Percentiles rank a stretch among this genome's conserved stretches.
These are phyloP conservation scores for Limnanthes douglasii DNA, from an alignment of 345 rosid species.

Conservation along the genomic window DNA sequence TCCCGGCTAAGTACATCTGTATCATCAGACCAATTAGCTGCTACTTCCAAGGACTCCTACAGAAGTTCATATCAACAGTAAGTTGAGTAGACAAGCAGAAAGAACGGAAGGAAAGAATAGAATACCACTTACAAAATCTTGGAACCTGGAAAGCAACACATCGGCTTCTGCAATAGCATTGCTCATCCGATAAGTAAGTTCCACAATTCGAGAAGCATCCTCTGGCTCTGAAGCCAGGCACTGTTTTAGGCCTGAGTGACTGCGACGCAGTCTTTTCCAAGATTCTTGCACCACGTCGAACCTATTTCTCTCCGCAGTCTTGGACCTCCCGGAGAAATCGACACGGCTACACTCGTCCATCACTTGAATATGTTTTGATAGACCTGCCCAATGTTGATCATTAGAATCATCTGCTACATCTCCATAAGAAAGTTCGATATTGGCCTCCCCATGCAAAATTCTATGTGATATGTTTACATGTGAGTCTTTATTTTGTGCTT, in stretches of 20 bases:
- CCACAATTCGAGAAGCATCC: slow-evolving; percentile 29
- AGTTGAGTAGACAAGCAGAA: slow-evolving; percentile 3
- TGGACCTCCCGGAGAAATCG: slow-evolving; percentile 30
- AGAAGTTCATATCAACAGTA: slow-evolving; percentile 8
- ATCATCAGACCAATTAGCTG: slow-evolving; percentile 20
- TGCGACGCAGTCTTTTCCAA: slow-evolving; percentile 45
- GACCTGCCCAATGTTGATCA: slow-evolving; percentile 17
- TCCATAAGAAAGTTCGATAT: slow-evolving; percentile 23
- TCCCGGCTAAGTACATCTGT: slow-evolving; percentile 24
- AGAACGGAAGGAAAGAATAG: background rate
- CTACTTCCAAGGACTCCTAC: slow-evolving; percentile 41
- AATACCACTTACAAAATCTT: slow-evolving; percentile 22
- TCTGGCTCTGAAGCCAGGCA: slow-evolving; percentile 33
- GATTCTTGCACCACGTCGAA: slow-evolving; percentile 36
- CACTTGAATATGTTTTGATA: slow-evolving; percentile 27
- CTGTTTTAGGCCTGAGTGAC: slow-evolving; percentile 26
- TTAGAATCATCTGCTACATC: slow-evolving; percentile 31
- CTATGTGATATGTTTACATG: slow-evolving; percentile 11
- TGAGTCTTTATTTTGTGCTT: slow-evolving; percentile 12
- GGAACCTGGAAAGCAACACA: slow-evolving; percentile 31
- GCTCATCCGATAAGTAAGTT: slow-evolving; percentile 37
- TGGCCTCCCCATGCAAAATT: slow-evolving; percentile 21
- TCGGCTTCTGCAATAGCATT: slow-evolving; percentile 69
- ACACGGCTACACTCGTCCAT: slow-evolving; percentile 88
- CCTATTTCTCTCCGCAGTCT: slow-evolving; percentile 12